Evolutionary conservation across 257 asterid species (phyloP).

Genomic region (Coffea eugenioides): DNA sequence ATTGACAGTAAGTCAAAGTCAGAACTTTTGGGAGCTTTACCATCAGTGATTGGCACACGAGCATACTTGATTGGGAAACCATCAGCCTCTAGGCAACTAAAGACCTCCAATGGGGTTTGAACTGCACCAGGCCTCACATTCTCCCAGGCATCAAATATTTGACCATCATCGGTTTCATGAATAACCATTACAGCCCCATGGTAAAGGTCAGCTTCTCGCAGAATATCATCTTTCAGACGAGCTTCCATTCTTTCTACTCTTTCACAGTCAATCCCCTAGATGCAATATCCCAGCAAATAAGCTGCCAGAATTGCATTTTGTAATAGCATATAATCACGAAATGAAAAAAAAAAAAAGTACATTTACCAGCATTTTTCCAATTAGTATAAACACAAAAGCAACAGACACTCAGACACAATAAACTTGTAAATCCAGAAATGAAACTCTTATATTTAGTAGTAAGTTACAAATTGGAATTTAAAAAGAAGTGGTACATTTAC

Average conservation of each 20-base stretch:
- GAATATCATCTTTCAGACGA: slow-evolving; percentile 88
- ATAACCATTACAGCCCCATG: slow-evolving; percentile 94
- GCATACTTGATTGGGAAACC: slow-evolving; percentile 92
- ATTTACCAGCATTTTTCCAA: not conserved
- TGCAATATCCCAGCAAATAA: slow-evolving; percentile 29
- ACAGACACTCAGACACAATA: not conserved
- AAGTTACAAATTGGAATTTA: not conserved
- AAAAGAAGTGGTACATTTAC: not conserved
- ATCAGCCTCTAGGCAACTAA: slow-evolving; percentile 71
- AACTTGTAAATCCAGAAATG: not conserved
- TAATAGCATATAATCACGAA: slow-evolving; percentile 6
- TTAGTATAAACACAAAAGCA: not conserved
- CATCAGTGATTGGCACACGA: slow-evolving; percentile 97
- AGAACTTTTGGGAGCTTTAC: slow-evolving; percentile 98
- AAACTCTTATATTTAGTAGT: not conserved
- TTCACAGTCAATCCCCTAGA: slow-evolving; percentile 89
- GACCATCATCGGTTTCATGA: slow-evolving; percentile 88
- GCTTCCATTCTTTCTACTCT: slow-evolving; percentile 98
- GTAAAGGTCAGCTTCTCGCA: slow-evolving; percentile 88
- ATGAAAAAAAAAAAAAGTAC: not conserved
- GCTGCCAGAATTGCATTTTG: slow-evolving; percentile 18
- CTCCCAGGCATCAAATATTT: slow-evolving; percentile 94
- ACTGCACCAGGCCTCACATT: slow-evolving; percentile 65
- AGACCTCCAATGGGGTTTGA: slow-evolving; percentile 94
- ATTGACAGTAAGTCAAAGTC: slow-evolving; percentile 76